Evolutionary conservation across 164 flowering plant species (phyloP), one percentile per base, ranked within the genome.

Genomic region (Protea cynaroides): DNA sequence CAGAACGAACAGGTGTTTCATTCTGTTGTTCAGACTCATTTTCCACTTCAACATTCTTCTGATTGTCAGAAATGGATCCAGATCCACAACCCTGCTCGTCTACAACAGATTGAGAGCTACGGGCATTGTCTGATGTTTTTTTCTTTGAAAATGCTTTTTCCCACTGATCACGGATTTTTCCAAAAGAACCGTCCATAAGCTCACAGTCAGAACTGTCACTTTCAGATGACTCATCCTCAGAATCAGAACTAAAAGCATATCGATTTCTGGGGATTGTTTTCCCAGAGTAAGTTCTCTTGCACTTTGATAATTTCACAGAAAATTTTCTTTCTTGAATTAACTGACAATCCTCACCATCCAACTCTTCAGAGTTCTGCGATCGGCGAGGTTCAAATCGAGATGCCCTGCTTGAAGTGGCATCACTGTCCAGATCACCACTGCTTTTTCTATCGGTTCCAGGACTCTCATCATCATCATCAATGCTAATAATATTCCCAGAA

Each of bases 181-280:
- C 89, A 14, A 56, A 72, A 61, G 84, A 75, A 65, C 72, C 84
- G 58, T 81, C 91, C 81, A 87, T 70, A 34, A 86, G 10, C 70
- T 90, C 97, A 81, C 89, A 86, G 68, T 93, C 98, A 63, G 89
- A 82, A 63, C 44, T 69, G 59, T 83, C 95, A 72, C 76, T 76
- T 17, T 79, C 89, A 24, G 25, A 40, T 40, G 46, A 79, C 65
- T 62, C 71, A 71, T 65, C 66, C 10, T 80, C 88, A 64, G 69
- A 75, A 14, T 67, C 76, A 12, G 61, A 7, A 74, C 34, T 15
- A 25, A 77, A 73, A 58, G 88, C 84, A 72, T 71, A 82, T 43
- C 66, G 75, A 64, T 77, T 81, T 70, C 75, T 62, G 7, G 76
- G 57, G 24, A 81, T 24, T 57, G 46, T 55, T 66, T 76, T 74